These are phyloP conservation scores for Schoenoplectus triqueter DNA, from an alignment of 202 grass and related monocot species.

Conservation along the genomic window DNA sequence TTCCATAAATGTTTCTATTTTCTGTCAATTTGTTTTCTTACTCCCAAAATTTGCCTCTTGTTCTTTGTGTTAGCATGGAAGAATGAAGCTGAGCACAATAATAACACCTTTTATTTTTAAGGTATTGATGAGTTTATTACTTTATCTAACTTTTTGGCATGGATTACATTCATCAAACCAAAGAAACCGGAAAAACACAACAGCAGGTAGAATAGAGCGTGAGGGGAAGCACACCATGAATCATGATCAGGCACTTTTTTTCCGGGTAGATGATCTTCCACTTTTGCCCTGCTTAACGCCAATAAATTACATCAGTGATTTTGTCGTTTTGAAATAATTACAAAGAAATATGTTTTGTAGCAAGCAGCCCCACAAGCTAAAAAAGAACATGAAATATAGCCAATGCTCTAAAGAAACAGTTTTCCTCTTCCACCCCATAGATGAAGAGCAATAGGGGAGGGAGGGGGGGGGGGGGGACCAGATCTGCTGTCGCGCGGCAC, in stretches of 20 bases:
- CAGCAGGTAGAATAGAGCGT: not conserved
- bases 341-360: not conserved
- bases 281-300: conserved; percentile 17
- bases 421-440: too few species aligned
- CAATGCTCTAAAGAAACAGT: too few species aligned
- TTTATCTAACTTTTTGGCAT: too few species aligned
- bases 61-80: not conserved
- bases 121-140: not conserved
- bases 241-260: conserved; percentile 3
- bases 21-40: not conserved
- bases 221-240: not conserved
- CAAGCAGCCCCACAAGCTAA: not conserved
- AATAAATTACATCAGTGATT: not conserved
- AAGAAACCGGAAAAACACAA: not conserved
- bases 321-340: not conserved
- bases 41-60: not conserved
- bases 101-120: not conserved
- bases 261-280: conserved; percentile 21
- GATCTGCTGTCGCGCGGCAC: too few species aligned
- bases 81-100: not conserved
- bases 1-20: conserved; percentile 1
- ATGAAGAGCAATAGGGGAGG: too few species aligned
- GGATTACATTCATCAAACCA: too few species aligned
- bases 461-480: not conserved
- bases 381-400: not conserved